Conservation (phyloP, 805 yeast species). For the Ogataea philodendri region DNA sequence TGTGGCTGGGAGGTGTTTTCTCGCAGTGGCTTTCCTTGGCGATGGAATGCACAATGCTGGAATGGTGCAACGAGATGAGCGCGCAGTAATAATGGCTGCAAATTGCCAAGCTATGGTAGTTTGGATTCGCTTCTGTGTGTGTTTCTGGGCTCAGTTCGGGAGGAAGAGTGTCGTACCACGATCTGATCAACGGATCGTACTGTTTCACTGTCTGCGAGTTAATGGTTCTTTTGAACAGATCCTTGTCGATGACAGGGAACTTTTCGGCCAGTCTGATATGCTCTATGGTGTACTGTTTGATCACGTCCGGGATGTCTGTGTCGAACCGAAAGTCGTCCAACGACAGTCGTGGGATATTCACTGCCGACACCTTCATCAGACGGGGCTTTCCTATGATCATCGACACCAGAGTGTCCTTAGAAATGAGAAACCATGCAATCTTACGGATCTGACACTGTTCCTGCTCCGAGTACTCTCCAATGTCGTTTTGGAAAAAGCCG, state of each 20-base stretch:
- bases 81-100: conserved; percentile 7
- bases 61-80: conserved; percentile 10
- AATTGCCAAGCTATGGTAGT: conserved; percentile 5
- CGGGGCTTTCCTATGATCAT: conserved; percentile 9
- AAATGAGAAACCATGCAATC: conserved; percentile 10
- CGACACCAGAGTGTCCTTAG: conserved; percentile 11
- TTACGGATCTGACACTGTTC: conserved; percentile 10
- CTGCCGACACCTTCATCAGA: conserved; percentile 2
- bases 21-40: background rate
- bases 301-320: conserved; percentile 3
- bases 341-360: background rate
- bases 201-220: conserved; percentile 7
- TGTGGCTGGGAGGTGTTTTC: conserved; percentile 2
- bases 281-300: conserved; percentile 6
- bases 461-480: conserved; percentile 3
- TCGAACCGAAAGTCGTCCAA: conserved; percentile 7
- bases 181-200: conserved; percentile 8
- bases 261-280: conserved; percentile 9
- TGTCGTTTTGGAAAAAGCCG: conserved; percentile 9
- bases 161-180: conserved; percentile 15
- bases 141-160: conserved; percentile 7
- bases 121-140: conserved; percentile 3
- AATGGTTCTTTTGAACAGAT: conserved; percentile 1
- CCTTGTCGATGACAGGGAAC: conserved; percentile 5
- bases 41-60: conserved; percentile 9